Conservation (phyloP, 1,139 yeast genomes). For the Taiozyma sp. region DNA sequence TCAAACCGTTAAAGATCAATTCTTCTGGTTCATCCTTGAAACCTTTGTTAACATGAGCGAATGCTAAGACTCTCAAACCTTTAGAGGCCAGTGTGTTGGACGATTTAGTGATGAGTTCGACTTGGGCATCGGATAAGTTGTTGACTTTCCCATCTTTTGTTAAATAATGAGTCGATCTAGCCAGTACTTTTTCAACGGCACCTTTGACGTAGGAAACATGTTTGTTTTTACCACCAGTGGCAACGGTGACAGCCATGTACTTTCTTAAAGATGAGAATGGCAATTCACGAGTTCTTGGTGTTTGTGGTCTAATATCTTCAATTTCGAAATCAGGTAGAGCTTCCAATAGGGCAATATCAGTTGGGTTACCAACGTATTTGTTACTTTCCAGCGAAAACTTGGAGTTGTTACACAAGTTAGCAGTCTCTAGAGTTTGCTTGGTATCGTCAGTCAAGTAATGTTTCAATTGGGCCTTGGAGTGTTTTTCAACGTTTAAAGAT, state of each 20-base stretch:
- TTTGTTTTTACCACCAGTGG: slow-evolving; percentile 51
- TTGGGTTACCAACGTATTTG: slow-evolving; percentile 83
- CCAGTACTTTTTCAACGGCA: slow-evolving; percentile 75
- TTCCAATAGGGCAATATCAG: slow-evolving; percentile 87
- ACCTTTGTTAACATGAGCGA: slow-evolving; percentile 48
- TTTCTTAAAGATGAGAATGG: slow-evolving; percentile 85
- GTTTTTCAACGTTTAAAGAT: slow-evolving; percentile 45
- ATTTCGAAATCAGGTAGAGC: slow-evolving; percentile 65
- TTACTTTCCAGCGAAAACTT: slow-evolving; percentile 64
- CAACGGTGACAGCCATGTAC: slow-evolving; percentile 75
- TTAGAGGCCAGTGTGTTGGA: slow-evolving; percentile 69
- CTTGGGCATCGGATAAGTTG: slow-evolving; percentile 47
- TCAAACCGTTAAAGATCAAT: slow-evolving; percentile 73
- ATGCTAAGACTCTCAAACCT: slow-evolving; percentile 83
- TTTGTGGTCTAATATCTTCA: slow-evolving; percentile 61
- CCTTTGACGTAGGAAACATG: slow-evolving; percentile 75
- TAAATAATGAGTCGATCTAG: slow-evolving; percentile 54
- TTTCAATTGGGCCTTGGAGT: slow-evolving; percentile 36
- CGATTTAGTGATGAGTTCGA: slow-evolving; percentile 42
- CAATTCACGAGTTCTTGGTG: slow-evolving; percentile 59
- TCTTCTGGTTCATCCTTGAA: slow-evolving; percentile 44
- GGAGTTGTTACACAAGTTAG: slow-evolving; percentile 81
- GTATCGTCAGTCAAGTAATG: slow-evolving; percentile 49
- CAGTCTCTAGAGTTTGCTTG: slow-evolving; percentile 54
- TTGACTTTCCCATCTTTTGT: slow-evolving; percentile 52